A percentile compares a stretch with the other conserved stretches of the same genome.
phyloP scores from a whole-genome alignment of 768 basidiomycete genomes.

The Psilocybe sp. region DNA sequence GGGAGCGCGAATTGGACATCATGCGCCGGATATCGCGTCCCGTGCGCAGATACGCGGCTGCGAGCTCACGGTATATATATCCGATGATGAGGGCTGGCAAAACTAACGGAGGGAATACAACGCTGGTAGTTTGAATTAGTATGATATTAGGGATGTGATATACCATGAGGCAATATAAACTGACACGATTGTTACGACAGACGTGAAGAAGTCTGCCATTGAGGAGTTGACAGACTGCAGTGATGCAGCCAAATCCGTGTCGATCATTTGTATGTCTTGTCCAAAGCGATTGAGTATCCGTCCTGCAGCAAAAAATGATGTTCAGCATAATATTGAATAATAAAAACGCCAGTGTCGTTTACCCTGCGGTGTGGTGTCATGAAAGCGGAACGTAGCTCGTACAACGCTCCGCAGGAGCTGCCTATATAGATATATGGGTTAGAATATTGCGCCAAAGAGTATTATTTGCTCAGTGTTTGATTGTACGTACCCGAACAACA shows the following conservation, averaged over 20 bases:
- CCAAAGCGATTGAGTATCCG: conserved; percentile 87
- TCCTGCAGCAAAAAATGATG: too few relatives aligned
- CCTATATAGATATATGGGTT: conserved; percentile 29
- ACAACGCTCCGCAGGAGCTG: conserved; percentile 68
- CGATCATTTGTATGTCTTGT: conserved; percentile 87
- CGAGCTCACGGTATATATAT: conserved; percentile 65
- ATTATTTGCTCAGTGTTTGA: too few relatives aligned
- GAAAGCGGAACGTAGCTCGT: conserved; percentile 81
- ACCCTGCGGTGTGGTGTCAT: conserved; percentile 78
- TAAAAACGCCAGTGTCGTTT: too few relatives aligned
- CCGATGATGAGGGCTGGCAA: conserved; percentile 75
- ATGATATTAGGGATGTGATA: conserved; percentile 1
- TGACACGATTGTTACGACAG: conserved; percentile 69
- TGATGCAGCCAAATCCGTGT: conserved; percentile 63
- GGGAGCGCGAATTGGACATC: conserved; percentile 85
- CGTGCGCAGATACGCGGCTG: conserved; percentile 73
- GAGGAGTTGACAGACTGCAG: conserved; percentile 78
- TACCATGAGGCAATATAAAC: conserved; percentile 19
- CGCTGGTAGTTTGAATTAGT: conserved; percentile 26
- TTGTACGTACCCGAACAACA: conserved; percentile 30
- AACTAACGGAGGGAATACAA: conserved; percentile 81
- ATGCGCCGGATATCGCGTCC: conserved; percentile 87
- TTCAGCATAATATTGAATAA: too few relatives aligned
- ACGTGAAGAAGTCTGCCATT: conserved; percentile 72
- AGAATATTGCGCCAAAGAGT: conserved; percentile 50